Evolutionary conservation across 2,329 filamentous ascomycete genomes (phyloP).

Genomic region (Cladophialophora immunda): DNA sequence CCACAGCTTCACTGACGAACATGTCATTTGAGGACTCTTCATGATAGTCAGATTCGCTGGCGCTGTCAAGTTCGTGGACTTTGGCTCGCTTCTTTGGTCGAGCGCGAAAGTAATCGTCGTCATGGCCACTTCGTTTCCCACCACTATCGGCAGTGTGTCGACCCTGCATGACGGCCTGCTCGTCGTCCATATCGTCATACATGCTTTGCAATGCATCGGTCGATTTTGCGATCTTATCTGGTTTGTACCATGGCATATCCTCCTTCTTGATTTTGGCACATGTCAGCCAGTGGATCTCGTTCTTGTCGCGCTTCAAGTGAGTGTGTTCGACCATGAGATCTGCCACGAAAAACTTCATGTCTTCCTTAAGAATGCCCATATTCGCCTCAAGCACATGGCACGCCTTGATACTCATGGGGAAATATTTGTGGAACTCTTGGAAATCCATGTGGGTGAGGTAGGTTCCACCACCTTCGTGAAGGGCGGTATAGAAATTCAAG

Average conservation of each 20-base stretch:
- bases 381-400: slow-evolving; percentile 42
- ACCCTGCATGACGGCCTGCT: slow-evolving; percentile 14
- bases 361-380: slow-evolving; percentile 50
- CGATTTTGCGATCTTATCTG: slow-evolving; percentile 3
- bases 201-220: slow-evolving; percentile 15
- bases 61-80: slow-evolving; percentile 15
- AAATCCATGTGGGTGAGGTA: slow-evolving; percentile 53
- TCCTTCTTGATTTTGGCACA: slow-evolving; percentile 51
- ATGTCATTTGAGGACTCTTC: slow-evolving; percentile 9
- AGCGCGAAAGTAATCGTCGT: background rate
- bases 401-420: slow-evolving; percentile 44
- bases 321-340: slow-evolving; percentile 51
- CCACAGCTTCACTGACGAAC: slow-evolving; percentile 21
- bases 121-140: background rate
- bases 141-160: background rate
- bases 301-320: slow-evolving; percentile 49
- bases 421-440: slow-evolving; percentile 41
- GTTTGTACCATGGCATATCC: slow-evolving; percentile 52
- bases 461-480: slow-evolving; percentile 51
- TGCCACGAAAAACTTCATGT: slow-evolving; percentile 47
- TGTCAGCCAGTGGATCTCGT: slow-evolving; percentile 54
- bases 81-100: slow-evolving; percentile 23
- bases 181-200: slow-evolving; percentile 22
- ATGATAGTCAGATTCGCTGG: background rate
- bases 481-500: slow-evolving; percentile 53